Conservation (phyloP, 208 protist species). For the Paratrypanosoma confusum region DNA sequence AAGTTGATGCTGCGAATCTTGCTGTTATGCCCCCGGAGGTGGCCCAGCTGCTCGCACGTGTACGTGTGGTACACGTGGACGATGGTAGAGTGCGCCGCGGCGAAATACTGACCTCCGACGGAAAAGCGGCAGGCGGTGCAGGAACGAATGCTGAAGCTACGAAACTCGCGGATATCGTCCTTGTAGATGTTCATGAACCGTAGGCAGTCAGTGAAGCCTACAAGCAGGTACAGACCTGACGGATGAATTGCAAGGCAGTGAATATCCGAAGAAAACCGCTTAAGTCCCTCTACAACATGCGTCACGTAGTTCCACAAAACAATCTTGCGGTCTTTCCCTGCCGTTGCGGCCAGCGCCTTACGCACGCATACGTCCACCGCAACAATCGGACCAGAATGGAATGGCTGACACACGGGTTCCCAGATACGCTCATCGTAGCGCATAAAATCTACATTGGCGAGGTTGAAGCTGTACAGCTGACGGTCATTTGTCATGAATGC, state of each 20-base stretch:
- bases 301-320: conserved; percentile 96
- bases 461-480: conserved; percentile 88
- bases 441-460: conserved; percentile 91
- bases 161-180: conserved; percentile 90
- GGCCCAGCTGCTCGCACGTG: conserved; percentile 91
- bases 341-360: conserved; percentile 92
- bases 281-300: conserved; percentile 85
- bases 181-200: conserved; percentile 94
- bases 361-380: conserved; percentile 91
- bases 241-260: conserved; percentile 92
- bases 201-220: conserved; percentile 93
- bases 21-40: conserved; percentile 92
- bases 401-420: conserved; percentile 83
- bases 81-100: conserved; percentile 90
- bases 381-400: conserved; percentile 81
- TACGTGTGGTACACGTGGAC: conserved; percentile 95
- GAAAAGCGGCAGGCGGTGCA: conserved; percentile 92
- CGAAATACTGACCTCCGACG: conserved; percentile 94
- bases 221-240: conserved; percentile 89
- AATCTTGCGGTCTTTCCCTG: conserved; percentile 79
- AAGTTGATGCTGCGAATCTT: conserved; percentile 86
- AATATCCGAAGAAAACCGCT: conserved; percentile 88
- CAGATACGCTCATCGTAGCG: conserved; percentile 88
- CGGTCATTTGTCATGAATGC: conserved; percentile 87
- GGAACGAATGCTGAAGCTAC: conserved; percentile 88